These are phyloP conservation scores for Heritiera littoralis DNA, from an alignment of 345 rosid species.

Conservation along the genomic window DNA sequence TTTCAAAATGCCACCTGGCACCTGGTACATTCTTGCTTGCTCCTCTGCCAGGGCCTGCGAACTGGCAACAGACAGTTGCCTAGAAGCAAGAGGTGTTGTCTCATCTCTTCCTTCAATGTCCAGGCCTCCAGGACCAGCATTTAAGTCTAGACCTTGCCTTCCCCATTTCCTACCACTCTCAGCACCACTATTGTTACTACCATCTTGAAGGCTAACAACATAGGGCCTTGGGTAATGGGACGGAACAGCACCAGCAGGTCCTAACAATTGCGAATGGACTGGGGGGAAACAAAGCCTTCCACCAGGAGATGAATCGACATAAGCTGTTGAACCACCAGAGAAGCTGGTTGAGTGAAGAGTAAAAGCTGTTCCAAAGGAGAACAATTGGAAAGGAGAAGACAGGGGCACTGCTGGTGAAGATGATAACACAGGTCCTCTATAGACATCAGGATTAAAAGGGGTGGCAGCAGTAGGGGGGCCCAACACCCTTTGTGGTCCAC, in stretches of 20 bases:
- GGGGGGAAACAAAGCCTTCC: slow-evolving; percentile 66
- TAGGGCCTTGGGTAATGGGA: slow-evolving; percentile 64
- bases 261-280: slow-evolving; percentile 63
- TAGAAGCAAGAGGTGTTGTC: slow-evolving; percentile 38
- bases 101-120: slow-evolving; percentile 80
- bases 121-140: slow-evolving; percentile 73
- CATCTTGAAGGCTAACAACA: slow-evolving; percentile 60
- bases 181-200: slow-evolving; percentile 41
- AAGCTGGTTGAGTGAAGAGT: slow-evolving; percentile 62
- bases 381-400: slow-evolving; percentile 63
- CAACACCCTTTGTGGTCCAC: slow-evolving; percentile 65
- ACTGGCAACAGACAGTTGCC: slow-evolving; percentile 54
- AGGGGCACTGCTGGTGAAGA: slow-evolving; percentile 79
- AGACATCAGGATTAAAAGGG: slow-evolving; percentile 61
- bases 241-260: slow-evolving; percentile 54
- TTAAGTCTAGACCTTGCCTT: slow-evolving; percentile 72
- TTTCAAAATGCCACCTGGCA: slow-evolving; percentile 59
- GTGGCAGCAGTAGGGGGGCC: slow-evolving; percentile 54
- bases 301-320: slow-evolving; percentile 66
- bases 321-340: slow-evolving; percentile 67
- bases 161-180: slow-evolving; percentile 68
- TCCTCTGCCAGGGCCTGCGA: slow-evolving; percentile 63
- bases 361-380: slow-evolving; percentile 62
- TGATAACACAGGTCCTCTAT: slow-evolving; percentile 65
- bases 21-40: slow-evolving; percentile 71